Conservation (phyloP, 2,329 filamentous ascomycete genomes). For the Incumbomyces lentus region DNA sequence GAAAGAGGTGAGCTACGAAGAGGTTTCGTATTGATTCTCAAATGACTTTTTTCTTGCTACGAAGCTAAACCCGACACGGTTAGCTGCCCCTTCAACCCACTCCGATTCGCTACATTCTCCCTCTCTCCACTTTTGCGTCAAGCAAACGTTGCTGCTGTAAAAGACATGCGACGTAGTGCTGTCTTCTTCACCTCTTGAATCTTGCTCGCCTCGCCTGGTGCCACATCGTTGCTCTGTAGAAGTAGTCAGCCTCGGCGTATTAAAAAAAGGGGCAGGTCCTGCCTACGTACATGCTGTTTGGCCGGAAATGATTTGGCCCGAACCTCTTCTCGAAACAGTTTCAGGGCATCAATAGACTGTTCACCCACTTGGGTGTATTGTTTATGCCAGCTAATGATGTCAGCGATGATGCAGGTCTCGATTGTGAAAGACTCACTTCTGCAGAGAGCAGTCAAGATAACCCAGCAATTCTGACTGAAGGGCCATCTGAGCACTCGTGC, state of each 20-base stretch:
- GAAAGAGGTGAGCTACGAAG: too few species aligned
- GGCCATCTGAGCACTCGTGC: not conserved
- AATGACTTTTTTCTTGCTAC: not conserved
- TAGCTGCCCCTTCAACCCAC: too few species aligned
- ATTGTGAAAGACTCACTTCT: not conserved
- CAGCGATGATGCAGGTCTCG: not conserved
- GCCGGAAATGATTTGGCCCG: not conserved
- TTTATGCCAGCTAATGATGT: not conserved
- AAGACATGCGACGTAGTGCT: not conserved
- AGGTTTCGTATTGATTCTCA: too few species aligned
- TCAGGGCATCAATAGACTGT: not conserved
- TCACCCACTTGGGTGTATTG: not conserved
- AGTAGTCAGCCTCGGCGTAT: not conserved
- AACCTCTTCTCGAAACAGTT: not conserved
- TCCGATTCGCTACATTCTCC: too few species aligned
- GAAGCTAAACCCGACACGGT: not conserved
- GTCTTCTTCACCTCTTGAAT: not conserved
- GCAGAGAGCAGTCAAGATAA: not conserved
- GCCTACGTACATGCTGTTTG: not conserved
- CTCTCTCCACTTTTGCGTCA: too few species aligned
- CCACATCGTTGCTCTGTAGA: not conserved
- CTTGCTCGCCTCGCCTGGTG: not conserved
- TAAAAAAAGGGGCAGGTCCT: not conserved
- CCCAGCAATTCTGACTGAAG: not conserved
- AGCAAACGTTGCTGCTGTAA: not conserved